Conservation (phyloP, 345 rosid species). For the Capsella bursapastoris region DNA sequence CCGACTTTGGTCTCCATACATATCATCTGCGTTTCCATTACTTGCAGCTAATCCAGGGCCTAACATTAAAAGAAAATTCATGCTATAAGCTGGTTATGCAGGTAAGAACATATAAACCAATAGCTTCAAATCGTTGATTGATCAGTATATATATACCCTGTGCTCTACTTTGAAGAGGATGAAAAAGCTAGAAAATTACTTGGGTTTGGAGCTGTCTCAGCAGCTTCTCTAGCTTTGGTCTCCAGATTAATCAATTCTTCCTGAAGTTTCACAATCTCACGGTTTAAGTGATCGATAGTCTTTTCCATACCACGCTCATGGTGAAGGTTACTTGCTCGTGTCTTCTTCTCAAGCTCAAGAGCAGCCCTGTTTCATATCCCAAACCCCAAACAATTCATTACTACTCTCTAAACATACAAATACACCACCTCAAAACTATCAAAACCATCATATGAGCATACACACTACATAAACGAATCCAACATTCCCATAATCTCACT, state of each 20-base stretch:
- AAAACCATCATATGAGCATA: neutral
- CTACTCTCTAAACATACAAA: conserved; percentile 3
- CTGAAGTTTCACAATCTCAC: conserved; percentile 58
- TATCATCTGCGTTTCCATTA: conserved; percentile 53
- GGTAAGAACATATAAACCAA: conserved; percentile 8
- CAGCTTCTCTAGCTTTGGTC: conserved; percentile 53
- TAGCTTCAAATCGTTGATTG: conserved; percentile 16
- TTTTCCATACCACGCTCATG: conserved; percentile 68
- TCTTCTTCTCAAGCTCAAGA: conserved; percentile 77
- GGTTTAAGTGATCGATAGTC: conserved; percentile 50
- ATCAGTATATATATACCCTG: neutral
- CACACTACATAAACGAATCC: neutral
- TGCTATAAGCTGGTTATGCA: neutral
- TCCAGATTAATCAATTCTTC: conserved; percentile 55
- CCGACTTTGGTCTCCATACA: conserved; percentile 44
- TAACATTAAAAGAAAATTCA: conserved; percentile 35
- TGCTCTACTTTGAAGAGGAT: too few relatives aligned
- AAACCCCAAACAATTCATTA: neutral
- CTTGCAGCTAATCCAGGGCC: conserved; percentile 49
- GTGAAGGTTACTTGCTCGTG: conserved; percentile 63
- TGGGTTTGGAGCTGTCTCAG: conserved; percentile 49
- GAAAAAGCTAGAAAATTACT: conserved; percentile 43
- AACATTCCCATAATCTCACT: neutral
- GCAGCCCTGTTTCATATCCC: conserved; percentile 57
- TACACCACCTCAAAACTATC: neutral